phyloP scores from a whole-genome alignment of 2,329 filamentous ascomycete genomes.

The Phyllosticta capitalensis region DNA sequence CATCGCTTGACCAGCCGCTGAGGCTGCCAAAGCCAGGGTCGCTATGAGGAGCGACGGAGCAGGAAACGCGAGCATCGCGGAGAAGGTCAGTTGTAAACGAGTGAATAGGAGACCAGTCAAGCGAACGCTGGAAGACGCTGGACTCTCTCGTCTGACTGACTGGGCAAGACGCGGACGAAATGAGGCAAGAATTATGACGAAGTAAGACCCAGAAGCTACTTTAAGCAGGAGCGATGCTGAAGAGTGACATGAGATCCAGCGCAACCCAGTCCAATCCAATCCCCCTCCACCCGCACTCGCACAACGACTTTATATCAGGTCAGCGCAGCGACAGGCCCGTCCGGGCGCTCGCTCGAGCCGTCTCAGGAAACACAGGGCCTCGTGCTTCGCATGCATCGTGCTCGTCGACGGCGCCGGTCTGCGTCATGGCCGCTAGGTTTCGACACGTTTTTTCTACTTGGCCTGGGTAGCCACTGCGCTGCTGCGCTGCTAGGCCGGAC shows the following conservation, averaged over 20 bases:
- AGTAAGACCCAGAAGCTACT: background rate
- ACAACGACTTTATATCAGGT: background rate
- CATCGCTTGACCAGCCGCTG: background rate
- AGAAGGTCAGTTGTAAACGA: too few relatives aligned
- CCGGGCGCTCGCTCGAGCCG: background rate
- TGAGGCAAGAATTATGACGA: too few relatives aligned
- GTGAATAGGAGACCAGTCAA: too few relatives aligned
- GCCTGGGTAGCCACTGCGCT: background rate
- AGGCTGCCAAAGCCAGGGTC: background rate
- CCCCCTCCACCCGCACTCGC: background rate
- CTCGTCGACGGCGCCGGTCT: background rate
- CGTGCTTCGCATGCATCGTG: background rate
- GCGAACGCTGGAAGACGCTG: too few relatives aligned
- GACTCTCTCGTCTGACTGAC: too few relatives aligned
- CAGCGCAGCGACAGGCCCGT: background rate
- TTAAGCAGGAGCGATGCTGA: background rate
- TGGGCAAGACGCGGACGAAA: too few relatives aligned
- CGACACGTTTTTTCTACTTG: background rate
- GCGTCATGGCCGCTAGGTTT: background rate
- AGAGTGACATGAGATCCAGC: background rate
- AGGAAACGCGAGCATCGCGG: too few relatives aligned
- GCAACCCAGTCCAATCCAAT: too few relatives aligned
- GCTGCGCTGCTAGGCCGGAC: background rate
- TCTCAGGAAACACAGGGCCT: background rate
- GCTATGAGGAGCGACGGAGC: background rate